phyloP scores from a whole-genome alignment of 1,139 yeast species.

The Candida anutae region DNA sequence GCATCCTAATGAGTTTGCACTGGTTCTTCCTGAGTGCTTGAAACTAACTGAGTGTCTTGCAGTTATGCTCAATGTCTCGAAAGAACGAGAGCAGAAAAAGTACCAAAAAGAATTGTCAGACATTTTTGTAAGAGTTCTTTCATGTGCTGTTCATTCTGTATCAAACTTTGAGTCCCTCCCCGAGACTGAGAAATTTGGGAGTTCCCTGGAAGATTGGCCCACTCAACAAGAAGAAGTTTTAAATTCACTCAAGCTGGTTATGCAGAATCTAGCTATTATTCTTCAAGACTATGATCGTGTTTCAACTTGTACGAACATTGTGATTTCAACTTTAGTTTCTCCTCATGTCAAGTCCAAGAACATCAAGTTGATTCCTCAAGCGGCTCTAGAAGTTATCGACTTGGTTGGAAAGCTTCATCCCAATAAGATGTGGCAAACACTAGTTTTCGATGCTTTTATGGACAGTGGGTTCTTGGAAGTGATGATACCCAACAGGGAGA shows the following conservation, averaged over 20 bases:
- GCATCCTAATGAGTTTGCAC: conserved; percentile 41
- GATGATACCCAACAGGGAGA: conserved; percentile 14
- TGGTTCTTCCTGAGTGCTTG: conserved; percentile 45
- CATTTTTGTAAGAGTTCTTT: conserved; percentile 47
- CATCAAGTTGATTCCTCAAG: conserved; percentile 20
- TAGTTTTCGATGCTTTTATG: conserved; percentile 45
- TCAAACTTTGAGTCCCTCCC: conserved; percentile 1
- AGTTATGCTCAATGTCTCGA: conserved; percentile 46
- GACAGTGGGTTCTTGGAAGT: conserved; percentile 41
- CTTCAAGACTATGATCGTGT: conserved; percentile 49
- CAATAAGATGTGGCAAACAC: conserved; percentile 42
- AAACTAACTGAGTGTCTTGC: conserved; percentile 45
- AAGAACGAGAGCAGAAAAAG: conserved; percentile 55
- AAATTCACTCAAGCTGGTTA: conserved; percentile 24
- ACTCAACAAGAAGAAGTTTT: conserved; percentile 38
- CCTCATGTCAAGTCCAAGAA: conserved; percentile 39
- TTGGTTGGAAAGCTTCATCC: conserved; percentile 28
- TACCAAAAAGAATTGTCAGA: conserved; percentile 63
- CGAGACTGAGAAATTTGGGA: conserved; percentile 2
- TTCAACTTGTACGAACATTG: conserved; percentile 30
- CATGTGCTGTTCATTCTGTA: conserved; percentile 15
- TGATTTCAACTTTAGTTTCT: conserved; percentile 35
- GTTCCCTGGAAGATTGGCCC: too few species aligned
- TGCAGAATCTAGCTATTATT: conserved; percentile 34
- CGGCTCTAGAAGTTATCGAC: conserved; percentile 31